phyloP scores from a whole-genome alignment of 2,329 filamentous ascomycete genomes.

The Myriosclerotinia duriaeana region DNA sequence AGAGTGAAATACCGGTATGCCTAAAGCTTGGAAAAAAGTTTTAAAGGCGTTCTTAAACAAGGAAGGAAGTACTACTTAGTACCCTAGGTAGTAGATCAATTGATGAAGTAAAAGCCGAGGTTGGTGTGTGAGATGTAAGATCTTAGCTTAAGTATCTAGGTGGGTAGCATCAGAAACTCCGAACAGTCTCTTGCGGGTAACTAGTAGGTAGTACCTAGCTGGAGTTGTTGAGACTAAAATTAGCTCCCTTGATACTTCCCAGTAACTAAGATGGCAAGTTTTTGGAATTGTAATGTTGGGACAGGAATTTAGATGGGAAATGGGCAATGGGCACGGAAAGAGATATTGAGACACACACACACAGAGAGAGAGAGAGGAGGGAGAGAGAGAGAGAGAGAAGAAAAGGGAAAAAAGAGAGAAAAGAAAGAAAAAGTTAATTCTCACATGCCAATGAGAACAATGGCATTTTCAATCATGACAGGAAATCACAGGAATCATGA shows the following conservation, averaged over 20 bases:
- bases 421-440: background rate
- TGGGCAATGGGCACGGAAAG: too few species aligned
- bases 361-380: too few species aligned
- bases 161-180: background rate
- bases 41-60: background rate
- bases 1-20: background rate
- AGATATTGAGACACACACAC: too few species aligned
- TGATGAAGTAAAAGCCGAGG: constrained; percentile 2
- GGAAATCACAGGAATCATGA: too few species aligned
- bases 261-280: too few species aligned
- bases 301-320: too few species aligned
- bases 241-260: too few species aligned
- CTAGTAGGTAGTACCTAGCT: too few species aligned
- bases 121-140: background rate
- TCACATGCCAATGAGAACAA: background rate
- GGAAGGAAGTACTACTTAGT: background rate
- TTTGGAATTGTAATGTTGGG: too few species aligned
- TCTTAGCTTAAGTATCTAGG: too few species aligned
- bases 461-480: background rate
- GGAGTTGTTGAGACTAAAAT: too few species aligned
- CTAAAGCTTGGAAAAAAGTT: background rate
- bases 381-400: background rate
- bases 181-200: background rate
- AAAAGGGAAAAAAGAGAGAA: background rate
- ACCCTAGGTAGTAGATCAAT: background rate